Evolutionary conservation across 345 rosid species (phyloP).

Genomic region (Stellera chamaejasme): DNA sequence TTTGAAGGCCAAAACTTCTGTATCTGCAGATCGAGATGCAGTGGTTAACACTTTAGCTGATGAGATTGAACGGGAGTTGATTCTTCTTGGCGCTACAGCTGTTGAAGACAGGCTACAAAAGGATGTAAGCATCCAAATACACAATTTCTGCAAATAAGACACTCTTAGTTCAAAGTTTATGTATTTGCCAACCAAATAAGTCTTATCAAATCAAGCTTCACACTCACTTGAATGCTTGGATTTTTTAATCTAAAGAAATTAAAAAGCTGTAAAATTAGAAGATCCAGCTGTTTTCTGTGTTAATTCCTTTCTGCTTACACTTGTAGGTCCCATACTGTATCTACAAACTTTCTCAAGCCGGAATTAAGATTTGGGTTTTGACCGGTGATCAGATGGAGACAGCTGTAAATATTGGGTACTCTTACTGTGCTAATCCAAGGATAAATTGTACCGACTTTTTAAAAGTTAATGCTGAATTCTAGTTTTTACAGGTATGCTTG

Average conservation of each 20-base stretch:
- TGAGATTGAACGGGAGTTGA: constrained; percentile 55
- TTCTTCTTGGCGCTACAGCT: constrained; percentile 93
- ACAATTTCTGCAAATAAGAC: not conserved
- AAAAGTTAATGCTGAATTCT: constrained; percentile 4
- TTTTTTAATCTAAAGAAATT: not conserved
- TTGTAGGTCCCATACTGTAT: constrained; percentile 72
- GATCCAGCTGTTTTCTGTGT: not conserved
- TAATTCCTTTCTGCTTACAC: constrained; percentile 8
- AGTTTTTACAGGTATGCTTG: constrained; percentile 65
- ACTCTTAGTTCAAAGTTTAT: no score
- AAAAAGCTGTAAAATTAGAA: not conserved
- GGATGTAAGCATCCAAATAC: constrained; percentile 44
- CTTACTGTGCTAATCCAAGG: constrained; percentile 8
- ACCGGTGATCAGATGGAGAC: constrained; percentile 95
- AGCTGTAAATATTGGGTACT: constrained; percentile 85
- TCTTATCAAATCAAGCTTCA: no score
- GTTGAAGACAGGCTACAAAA: constrained; percentile 91
- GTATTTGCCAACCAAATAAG: no score
- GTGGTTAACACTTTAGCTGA: constrained; percentile 47
- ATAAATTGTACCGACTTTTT: constrained; percentile 2
- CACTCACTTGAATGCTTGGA: no score
- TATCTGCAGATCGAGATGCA: constrained; percentile 47
- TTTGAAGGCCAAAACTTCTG: constrained; percentile 42
- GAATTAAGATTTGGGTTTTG: constrained; percentile 77
- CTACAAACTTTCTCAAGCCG: constrained; percentile 68